Evolutionary conservation across 2,329 filamentous ascomycete species (phyloP), one percentile per base, ranked within the genome.

Genomic region (Colletotrichum horii): DNA sequence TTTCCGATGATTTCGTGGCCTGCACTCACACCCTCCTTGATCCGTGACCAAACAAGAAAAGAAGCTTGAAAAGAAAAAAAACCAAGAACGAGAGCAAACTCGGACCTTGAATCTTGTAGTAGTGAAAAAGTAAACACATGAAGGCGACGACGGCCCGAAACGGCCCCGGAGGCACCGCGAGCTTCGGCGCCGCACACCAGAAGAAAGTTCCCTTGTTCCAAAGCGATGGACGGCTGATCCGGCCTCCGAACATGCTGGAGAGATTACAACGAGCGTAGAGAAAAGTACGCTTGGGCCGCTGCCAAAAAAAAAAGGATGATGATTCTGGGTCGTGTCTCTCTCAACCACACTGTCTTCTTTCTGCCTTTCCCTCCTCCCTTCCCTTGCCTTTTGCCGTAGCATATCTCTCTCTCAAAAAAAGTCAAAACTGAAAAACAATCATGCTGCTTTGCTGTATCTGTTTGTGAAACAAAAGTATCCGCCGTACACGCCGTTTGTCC

Each of bases 231-330:
- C 79, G 80, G 80, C 81, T 81, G 82, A 81, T 22, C 80, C 84
- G 83, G 86, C 81, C 83, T 78, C 81, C 81, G 81, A 73, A 48
- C 80, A 82, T 79, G 80, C 82, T 81, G 78, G 79, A 81, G 81
- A 81, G 83, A 88, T 88, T 88, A 88, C 86, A 89, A 90, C 86
- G 87, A 88, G 84, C 82, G 88, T 89, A 89, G 81, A 87, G 84
- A 87, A 88, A 79, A 79, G 81, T 82, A 85, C 82, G 82, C 83
- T 76, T 66, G 32, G 73, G 19, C 69, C 64, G 65, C 69, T 80
- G 79, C 81, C 78, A 78, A 78, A 78, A 79, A 78, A 79, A 78
- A 72, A 75, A 78, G 75, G 78, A 80, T 78, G 78, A 80, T 78
- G 78, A 78, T n/a, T 64, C 58, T 38, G 43, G 55, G 11, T 56